Base-by-base conservation (phyloP, 2,329 filamentous ascomycete genomes). In the Colletotrichum limetticola region DNA sequence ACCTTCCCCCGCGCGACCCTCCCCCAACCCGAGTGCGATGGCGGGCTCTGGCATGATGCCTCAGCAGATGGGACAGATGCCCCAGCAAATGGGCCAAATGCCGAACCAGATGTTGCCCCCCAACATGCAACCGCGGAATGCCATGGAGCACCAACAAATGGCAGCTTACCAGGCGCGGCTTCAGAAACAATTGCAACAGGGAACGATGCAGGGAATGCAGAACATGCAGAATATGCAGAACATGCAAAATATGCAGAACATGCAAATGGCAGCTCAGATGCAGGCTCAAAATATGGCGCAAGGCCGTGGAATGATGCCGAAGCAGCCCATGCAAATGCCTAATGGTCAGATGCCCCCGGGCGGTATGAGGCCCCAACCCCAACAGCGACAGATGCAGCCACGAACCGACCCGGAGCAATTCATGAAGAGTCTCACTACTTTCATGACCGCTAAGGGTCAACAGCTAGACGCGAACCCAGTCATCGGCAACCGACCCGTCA, bases 101-200 rank as follows among this genome's bases (percentile, higher is more conserved):
- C 76, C 76, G 37, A 75, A 75, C 52, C 82, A 83, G 71, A 83
- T 83, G 79, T 77, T 75, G 14, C 75, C 78, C 12, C 76, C 76
- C 62, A 75, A 73, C 57, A 82, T 83, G 78, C 85, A 86, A 68
- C 85, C 83, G 64, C 88, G 87, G 68, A 86, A 89, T 77, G 87
- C 86, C 58, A 88, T 93, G 75, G 92, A 94, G 53, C 92, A 94
- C 78, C 91, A 95, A 75, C 93, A 95, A 78, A 89, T 95, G 81
- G 87, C 91, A 69, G 84, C 92, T 61, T 96, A 97, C 78, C 94
- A 97, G 77, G 93, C 97, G 90, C 93, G 94, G 74, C 83, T 97
- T 65, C 94, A 97, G 78, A 91, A 93, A 69, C 94, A 95, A 78
- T 88, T 93, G 53, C 91, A 93, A 74, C 90, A 92, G 75, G 85